Evolutionary conservation across 108 stramenopile genomes (phyloP).

Genomic region (Conticribra weissflogii): DNA sequence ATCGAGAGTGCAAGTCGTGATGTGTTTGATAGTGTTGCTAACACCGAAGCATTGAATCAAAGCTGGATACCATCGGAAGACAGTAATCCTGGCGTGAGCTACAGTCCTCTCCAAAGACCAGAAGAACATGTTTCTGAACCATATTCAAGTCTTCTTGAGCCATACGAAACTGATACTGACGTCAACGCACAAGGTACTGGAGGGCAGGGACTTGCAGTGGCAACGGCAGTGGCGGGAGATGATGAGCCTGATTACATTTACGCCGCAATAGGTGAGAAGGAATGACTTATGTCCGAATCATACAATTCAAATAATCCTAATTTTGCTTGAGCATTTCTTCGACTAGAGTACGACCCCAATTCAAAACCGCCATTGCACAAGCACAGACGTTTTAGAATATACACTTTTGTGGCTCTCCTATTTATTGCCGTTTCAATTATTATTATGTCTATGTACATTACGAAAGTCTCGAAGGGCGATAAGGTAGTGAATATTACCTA

Average conservation of each 20-base stretch:
- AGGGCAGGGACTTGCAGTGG: conserved; percentile 51
- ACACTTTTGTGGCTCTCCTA: conserved; percentile 42
- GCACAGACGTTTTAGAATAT: conserved; percentile 64
- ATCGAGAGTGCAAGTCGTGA: too few species aligned
- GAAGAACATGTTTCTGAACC: neutral
- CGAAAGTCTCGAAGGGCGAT: too few species aligned
- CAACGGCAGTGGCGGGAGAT: conserved; percentile 58
- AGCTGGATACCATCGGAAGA: too few species aligned
- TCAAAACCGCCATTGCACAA: conserved; percentile 64
- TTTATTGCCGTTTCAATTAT: conserved; percentile 23
- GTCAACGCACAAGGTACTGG: neutral
- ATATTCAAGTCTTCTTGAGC: neutral
- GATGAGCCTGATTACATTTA: conserved; percentile 58
- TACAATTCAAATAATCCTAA: too few species aligned
- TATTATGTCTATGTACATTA: too few species aligned
- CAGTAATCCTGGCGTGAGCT: too few species aligned
- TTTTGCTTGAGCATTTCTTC: neutral
- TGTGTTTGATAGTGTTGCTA: too few species aligned
- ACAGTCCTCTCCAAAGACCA: too few species aligned
- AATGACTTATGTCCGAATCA: neutral
- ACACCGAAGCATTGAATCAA: too few species aligned
- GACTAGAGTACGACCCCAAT: conserved; percentile 66
- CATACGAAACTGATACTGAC: neutral
- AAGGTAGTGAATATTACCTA: too few species aligned
- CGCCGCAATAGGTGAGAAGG: neutral